phyloP scores from a whole-genome alignment of 345 rosid species.

The Mangifera indica region DNA sequence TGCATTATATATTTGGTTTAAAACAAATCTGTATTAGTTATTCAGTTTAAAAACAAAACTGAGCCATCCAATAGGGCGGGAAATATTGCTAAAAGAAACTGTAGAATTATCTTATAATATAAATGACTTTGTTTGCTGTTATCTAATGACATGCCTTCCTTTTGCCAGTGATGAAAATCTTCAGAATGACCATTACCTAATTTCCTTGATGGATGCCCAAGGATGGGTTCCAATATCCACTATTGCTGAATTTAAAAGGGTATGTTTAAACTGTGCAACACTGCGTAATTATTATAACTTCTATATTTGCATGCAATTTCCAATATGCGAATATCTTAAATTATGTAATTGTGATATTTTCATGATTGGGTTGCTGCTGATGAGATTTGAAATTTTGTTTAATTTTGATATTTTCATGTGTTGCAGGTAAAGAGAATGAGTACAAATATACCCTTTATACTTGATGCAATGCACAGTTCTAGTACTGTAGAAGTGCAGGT shows the following conservation, averaged over 20 bases:
- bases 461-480: conserved; percentile 73
- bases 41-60: neutral
- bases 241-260: conserved; percentile 92
- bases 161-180: conserved; percentile 85
- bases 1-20: conserved; percentile 3
- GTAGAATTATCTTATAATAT: neutral
- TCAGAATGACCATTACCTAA: conserved; percentile 60
- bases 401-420: neutral
- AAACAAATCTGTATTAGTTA: neutral
- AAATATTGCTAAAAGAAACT: neutral
- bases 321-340: neutral
- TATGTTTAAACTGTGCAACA: conserved; percentile 23
- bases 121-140: conserved; percentile 1
- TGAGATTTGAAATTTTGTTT: no score
- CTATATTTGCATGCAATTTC: neutral
- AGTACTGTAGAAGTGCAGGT: conserved; percentile 78
- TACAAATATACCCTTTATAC: conserved; percentile 63
- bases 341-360: neutral
- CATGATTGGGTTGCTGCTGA: no score
- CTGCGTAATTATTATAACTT: neutral
- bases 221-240: conserved; percentile 80
- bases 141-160: conserved; percentile 10
- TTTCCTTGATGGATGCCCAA: conserved; percentile 81
- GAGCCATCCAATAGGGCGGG: neutral
- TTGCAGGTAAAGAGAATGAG: conserved; percentile 86